Percentiles rank a stretch among this genome's conserved stretches.
These are phyloP conservation scores for Capronia epimyces DNA, from an alignment of 2,329 filamentous ascomycete genomes.

Conservation along the genomic window DNA sequence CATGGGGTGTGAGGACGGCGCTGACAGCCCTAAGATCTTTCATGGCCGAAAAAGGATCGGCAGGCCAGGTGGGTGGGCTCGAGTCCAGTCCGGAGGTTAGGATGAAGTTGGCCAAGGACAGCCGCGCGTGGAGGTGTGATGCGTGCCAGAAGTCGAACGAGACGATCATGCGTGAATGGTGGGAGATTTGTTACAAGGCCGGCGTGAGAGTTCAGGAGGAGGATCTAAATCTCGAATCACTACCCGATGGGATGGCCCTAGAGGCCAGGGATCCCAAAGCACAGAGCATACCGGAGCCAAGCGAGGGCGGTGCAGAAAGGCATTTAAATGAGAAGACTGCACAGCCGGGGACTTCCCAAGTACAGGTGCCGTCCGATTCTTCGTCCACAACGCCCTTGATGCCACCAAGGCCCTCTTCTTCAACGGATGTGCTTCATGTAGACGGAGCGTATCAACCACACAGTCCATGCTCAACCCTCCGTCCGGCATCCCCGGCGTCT, in stretches of 20 bases:
- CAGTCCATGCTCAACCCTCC: background rate
- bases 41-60: constrained; percentile 78
- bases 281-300: no score
- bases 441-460: background rate
- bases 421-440: background rate
- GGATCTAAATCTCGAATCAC: constrained; percentile 37
- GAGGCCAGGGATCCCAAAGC: constrained; percentile 59
- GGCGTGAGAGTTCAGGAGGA: constrained; percentile 39
- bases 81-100: constrained; percentile 67
- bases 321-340: background rate
- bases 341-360: background rate
- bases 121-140: constrained; percentile 60
- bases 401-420: background rate
- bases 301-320: background rate
- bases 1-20: constrained; percentile 92
- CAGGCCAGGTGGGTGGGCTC: constrained; percentile 83
- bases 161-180: constrained; percentile 68
- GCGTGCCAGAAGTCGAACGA: constrained; percentile 65
- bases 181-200: constrained; percentile 50
- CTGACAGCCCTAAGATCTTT: constrained; percentile 73
- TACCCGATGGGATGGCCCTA: constrained; percentile 56
- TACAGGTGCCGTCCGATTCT: background rate
- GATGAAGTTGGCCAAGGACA: constrained; percentile 63
- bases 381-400: background rate
- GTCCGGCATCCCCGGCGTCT: constrained; percentile 36